Evolutionary conservation across 495 filamentous ascomycete species (phyloP), one percentile per base, ranked within the genome.

Genomic region (Durotheca rogersii): DNA sequence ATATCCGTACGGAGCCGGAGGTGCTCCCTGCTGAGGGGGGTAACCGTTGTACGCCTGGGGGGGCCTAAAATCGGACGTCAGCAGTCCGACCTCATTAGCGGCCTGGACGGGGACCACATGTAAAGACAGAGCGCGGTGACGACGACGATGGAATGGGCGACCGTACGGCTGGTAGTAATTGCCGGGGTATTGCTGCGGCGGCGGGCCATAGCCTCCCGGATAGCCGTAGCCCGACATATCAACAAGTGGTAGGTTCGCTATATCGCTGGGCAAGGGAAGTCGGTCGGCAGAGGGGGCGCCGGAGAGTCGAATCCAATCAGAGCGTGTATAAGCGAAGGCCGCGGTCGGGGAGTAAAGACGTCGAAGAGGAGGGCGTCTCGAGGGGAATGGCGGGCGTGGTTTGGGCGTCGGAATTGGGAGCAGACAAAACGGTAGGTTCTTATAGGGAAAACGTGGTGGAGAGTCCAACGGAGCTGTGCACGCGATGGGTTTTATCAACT

Each of bases 211-310:
- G 58, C 69, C 70, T 38, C 71, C 58, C 32, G 63, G 66, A 34
- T 72, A 74, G 30, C 66, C 62, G 54, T 68, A 63, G 46, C 67
- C 67, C 37, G 71, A 70, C 62, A 60, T 70, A 65, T 63, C 70
- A 66, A 61, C 53, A 56, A 58, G 7, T 47, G 6, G 34, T 41
- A 43, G 36, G 23, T 45, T 51, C 14, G 40, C 45, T 37, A 48
- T 46, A 20, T 51, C 23, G 42, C 47, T 25, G 32, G 39, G 42
- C 18, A 31, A 31, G 32, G 42, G 20, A 31, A 31, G 32, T n/a
- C 15, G 14, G 10, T 41, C 32, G 42, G 17, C 14, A 15, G 25
- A 7, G 30, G 33, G 25, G 38, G 31, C n/a, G 21, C 20, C 10
- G 23, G 23, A 39, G 32, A 36, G 27, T 32, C 9, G n/a, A 39